phyloP scores from a whole-genome alignment of 2,329 filamentous ascomycete species.

The Talaromyces albobiverticillius region DNA sequence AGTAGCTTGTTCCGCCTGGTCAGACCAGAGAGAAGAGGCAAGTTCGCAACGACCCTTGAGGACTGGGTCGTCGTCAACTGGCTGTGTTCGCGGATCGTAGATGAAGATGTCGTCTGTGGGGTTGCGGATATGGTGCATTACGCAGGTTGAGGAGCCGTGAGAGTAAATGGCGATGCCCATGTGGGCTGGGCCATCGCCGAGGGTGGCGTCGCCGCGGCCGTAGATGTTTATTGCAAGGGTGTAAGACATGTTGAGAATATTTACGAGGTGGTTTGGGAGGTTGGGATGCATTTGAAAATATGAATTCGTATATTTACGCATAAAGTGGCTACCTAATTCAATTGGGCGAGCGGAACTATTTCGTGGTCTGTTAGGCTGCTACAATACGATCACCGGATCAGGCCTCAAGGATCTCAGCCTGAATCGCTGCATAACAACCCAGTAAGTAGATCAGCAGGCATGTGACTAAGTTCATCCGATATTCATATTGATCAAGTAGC shows the following conservation, averaged over 20 bases:
- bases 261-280: too few relatives aligned
- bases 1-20: conserved; percentile 4
- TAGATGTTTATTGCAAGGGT: conserved; percentile 21
- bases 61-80: conserved; percentile 20
- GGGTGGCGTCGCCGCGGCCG: conserved; percentile 20
- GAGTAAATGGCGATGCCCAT: conserved; percentile 21
- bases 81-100: conserved; percentile 21
- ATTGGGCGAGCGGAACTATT: too few relatives aligned
- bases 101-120: conserved; percentile 18
- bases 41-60: conserved; percentile 21
- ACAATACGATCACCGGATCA: too few relatives aligned
- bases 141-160: conserved; percentile 18
- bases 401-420: too few relatives aligned
- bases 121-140: conserved; percentile 24
- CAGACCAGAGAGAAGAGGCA: conserved; percentile 12
- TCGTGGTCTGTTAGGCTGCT: too few relatives aligned
- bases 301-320: too few relatives aligned
- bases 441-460: too few relatives aligned
- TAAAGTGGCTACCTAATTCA: too few relatives aligned
- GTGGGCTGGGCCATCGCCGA: conserved; percentile 22
- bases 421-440: too few relatives aligned
- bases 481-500: too few relatives aligned
- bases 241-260: conserved; percentile 9
- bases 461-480: too few relatives aligned
- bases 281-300: too few relatives aligned